Percentiles rank a stretch among this genome's conserved stretches.
These are phyloP conservation scores for Acacia melanoxylon DNA, from an alignment of 306 rosid genomes.

Conservation along the genomic window DNA sequence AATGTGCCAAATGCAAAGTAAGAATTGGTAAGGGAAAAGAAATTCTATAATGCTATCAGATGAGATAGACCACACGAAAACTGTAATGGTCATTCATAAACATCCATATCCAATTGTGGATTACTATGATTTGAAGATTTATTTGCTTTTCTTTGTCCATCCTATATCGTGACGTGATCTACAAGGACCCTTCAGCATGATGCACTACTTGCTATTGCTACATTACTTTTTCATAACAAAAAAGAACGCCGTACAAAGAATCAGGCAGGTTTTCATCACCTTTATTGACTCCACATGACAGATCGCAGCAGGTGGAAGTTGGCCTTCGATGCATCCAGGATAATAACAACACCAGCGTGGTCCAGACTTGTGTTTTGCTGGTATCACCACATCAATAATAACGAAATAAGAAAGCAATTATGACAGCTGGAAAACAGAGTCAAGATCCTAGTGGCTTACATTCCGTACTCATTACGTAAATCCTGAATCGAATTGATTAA, in stretches of 20 bases:
- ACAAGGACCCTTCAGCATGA: not conserved
- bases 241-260: slow-evolving; percentile 4
- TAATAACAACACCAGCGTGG: not conserved
- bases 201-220: slow-evolving; percentile 9
- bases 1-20: not conserved
- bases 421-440: slow-evolving; percentile 12
- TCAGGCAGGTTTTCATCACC: slow-evolving; percentile 4
- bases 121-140: not conserved
- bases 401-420: slow-evolving; percentile 1
- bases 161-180: not conserved
- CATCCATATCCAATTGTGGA: not conserved
- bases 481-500: not conserved
- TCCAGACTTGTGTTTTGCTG: not conserved
- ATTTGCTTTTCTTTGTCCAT: not conserved
- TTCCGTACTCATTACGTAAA: not conserved
- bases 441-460: not conserved
- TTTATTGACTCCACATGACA: not conserved
- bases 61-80: not conserved
- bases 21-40: not conserved
- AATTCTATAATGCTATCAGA: not conserved
- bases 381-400: not conserved
- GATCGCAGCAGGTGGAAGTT: not conserved
- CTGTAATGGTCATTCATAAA: not conserved
- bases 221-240: not conserved
- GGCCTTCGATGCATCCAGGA: not conserved